Percentiles rank a stretch among this genome's conserved stretches.
Evolutionary conservation across 352 stramenopile species (phyloP).

Genomic region (Lagenidium giganteum): DNA sequence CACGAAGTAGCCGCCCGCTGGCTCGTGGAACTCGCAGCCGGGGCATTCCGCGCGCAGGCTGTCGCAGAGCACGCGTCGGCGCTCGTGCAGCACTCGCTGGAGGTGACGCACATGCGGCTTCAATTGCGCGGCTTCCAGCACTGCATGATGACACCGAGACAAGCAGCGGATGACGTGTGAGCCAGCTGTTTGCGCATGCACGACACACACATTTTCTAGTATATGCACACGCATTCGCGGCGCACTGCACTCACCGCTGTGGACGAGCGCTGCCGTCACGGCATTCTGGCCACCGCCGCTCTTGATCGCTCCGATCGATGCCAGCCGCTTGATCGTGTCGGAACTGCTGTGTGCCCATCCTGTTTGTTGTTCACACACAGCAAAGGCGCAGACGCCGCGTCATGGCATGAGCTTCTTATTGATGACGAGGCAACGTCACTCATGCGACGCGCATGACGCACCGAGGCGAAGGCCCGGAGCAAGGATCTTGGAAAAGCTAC

Average conservation of each 20-base stretch:
- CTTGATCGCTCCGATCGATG: conserved; percentile 75
- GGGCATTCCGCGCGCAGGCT: conserved; percentile 35
- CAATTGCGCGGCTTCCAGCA: conserved; percentile 50
- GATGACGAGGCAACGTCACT: no score
- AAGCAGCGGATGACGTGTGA: conserved; percentile 20
- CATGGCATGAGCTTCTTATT: no score
- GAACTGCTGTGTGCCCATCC: conserved; percentile 61
- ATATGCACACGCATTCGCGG: no score
- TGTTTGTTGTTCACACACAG: no score
- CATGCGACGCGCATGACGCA: no score
- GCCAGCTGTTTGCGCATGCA: no score
- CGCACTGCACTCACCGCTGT: conserved; percentile 38
- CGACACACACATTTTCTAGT: no score
- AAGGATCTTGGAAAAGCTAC: conserved; percentile 95
- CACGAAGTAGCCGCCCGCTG: conserved; percentile 81
- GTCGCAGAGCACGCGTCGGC: conserved; percentile 44
- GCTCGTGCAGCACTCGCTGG: conserved; percentile 28
- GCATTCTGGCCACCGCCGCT: conserved; percentile 89
- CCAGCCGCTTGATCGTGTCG: conserved; percentile 52
- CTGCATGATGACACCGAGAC: conserved; percentile 25
- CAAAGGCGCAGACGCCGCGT: no score
- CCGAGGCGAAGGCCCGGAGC: conserved; percentile 86
- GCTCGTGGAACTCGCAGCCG: conserved; percentile 45
- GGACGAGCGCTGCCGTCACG: conserved; percentile 81
- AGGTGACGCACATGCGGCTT: conserved; percentile 44